Conservation (phyloP, 2,329 filamentous ascomycete species). For the Alternaria longipes region DNA sequence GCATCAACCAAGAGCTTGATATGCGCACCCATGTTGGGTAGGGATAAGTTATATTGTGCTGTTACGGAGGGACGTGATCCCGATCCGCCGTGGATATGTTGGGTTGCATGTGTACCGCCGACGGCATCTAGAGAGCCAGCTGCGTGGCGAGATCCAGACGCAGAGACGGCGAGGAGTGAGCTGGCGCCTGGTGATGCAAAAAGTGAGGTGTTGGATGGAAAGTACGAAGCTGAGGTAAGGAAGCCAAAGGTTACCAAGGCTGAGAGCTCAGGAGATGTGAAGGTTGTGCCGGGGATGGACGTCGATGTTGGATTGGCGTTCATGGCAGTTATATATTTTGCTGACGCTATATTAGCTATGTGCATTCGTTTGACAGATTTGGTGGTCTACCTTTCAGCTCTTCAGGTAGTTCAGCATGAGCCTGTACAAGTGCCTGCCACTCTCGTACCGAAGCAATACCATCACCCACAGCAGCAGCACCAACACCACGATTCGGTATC, state of each 20-base stretch:
- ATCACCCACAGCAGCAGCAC: slow-evolving; percentile 69
- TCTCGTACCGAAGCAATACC: slow-evolving; percentile 65
- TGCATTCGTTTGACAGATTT: not conserved
- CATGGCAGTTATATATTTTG: slow-evolving; percentile 64
- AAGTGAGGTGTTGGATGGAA: slow-evolving; percentile 47
- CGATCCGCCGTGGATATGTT: slow-evolving; percentile 71
- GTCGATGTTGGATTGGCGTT: slow-evolving; percentile 60
- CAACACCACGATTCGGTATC: slow-evolving; percentile 68
- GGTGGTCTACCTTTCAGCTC: slow-evolving; percentile 50
- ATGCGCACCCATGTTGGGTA: slow-evolving; percentile 73
- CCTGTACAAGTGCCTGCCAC: slow-evolving; percentile 57
- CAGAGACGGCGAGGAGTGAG: slow-evolving; percentile 67
- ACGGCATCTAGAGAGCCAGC: slow-evolving; percentile 75
- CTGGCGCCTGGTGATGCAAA: slow-evolving; percentile 55
- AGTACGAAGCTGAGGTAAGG: slow-evolving; percentile 60
- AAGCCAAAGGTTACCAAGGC: slow-evolving; percentile 73
- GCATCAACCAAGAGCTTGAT: slow-evolving; percentile 71
- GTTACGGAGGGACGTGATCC: slow-evolving; percentile 24
- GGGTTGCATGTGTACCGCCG: slow-evolving; percentile 72
- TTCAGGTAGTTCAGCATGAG: slow-evolving; percentile 32
- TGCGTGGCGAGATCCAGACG: slow-evolving; percentile 68
- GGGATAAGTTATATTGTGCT: slow-evolving; percentile 63
- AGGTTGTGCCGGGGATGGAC: slow-evolving; percentile 51
- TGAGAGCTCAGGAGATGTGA: slow-evolving; percentile 62
- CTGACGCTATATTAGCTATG: slow-evolving; percentile 27